These are phyloP conservation scores for Cyanodermella asteris DNA, from an alignment of 2,329 filamentous ascomycete species.

Conservation along the genomic window DNA sequence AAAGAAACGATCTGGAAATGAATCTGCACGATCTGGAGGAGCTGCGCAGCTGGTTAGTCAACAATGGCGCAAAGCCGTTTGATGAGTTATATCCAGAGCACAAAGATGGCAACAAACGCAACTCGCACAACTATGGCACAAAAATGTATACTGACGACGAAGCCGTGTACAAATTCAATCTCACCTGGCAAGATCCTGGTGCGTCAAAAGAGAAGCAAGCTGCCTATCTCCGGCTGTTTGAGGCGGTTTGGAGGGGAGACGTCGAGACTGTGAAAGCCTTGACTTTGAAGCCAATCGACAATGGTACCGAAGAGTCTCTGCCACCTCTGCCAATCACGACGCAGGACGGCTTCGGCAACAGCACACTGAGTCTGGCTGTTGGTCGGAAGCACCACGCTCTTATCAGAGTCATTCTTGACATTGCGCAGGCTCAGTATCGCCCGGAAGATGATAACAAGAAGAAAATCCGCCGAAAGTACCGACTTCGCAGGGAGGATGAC, in stretches of 20 bases:
- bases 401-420: slow-evolving; percentile 46
- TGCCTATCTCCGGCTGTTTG: slow-evolving; percentile 46
- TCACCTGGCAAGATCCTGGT: too few species aligned
- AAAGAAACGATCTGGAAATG: slow-evolving; percentile 14
- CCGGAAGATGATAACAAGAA: slow-evolving; percentile 13
- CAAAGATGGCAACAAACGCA: neutral
- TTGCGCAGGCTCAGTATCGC: slow-evolving; percentile 45
- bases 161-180: too few species aligned
- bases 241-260: slow-evolving; percentile 54
- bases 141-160: too few species aligned
- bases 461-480: slow-evolving; percentile 7
- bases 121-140: neutral
- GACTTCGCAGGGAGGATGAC: slow-evolving; percentile 6
- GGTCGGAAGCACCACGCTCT: slow-evolving; percentile 41
- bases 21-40: slow-evolving; percentile 26
- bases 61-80: slow-evolving; percentile 44
- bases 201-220: slow-evolving; percentile 10
- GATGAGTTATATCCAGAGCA: slow-evolving; percentile 36
- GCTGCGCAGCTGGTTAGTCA: slow-evolving; percentile 32
- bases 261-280: slow-evolving; percentile 41
- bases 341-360: slow-evolving; percentile 27
- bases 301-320: slow-evolving; percentile 31
- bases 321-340: slow-evolving; percentile 43
- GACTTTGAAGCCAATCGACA: slow-evolving; percentile 37
- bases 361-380: slow-evolving; percentile 47